Conservation (phyloP, 805 yeast genomes). For the Suhomyces sp. region DNA sequence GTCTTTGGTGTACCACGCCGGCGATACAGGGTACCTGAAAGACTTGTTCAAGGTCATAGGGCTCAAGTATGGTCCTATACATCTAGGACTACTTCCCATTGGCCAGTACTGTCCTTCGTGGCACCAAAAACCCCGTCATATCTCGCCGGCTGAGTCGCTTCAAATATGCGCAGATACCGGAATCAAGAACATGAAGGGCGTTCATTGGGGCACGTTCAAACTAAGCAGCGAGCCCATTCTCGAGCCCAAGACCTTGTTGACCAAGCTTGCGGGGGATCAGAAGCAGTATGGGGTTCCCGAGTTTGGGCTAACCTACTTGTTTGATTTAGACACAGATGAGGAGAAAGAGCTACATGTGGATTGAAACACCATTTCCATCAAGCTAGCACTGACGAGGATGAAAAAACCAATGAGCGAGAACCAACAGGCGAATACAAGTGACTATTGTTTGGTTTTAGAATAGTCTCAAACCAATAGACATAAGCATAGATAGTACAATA, state of each 20-base stretch:
- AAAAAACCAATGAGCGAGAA: no score
- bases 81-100: constrained; percentile 76
- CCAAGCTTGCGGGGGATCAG: constrained; percentile 44
- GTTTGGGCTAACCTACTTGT: constrained; percentile 68
- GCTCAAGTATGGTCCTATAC: constrained; percentile 52
- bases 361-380: no score
- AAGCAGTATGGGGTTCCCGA: constrained; percentile 60
- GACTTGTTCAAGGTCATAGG: constrained; percentile 71
- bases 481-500: no score
- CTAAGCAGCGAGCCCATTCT: constrained; percentile 82
- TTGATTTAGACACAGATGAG: constrained; percentile 31
- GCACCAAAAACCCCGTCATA: constrained; percentile 91
- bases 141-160: constrained; percentile 74
- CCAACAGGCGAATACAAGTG: no score
- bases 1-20: constrained; percentile 84
- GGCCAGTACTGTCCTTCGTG: constrained; percentile 95
- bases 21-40: constrained; percentile 87
- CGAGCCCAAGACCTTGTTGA: constrained; percentile 71
- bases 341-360: constrained; percentile 1
- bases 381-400: no score
- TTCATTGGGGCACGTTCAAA: constrained; percentile 96
- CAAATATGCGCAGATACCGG: constrained; percentile 61
- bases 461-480: no score
- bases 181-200: constrained; percentile 69
- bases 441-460: no score